Base-by-base conservation (phyloP, 2,329 filamentous ascomycete species). In the Fusarium praegraminearum region DNA sequence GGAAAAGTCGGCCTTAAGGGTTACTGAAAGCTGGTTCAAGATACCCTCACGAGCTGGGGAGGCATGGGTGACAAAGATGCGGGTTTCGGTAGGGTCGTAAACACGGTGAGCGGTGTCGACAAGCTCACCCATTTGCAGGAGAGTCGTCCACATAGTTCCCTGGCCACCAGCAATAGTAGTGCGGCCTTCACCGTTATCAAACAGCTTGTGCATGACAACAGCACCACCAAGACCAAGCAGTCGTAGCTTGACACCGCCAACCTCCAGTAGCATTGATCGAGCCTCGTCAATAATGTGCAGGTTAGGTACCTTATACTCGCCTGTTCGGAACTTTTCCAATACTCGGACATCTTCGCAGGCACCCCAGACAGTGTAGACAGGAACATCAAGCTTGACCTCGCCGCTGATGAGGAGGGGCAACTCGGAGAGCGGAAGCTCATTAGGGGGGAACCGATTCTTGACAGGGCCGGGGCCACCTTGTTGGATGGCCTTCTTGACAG, bases 181-280 rank as follows among this genome's bases (percentile, higher is more conserved):
- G 80, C 95, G 91, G 65, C 96, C 96, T 78, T 99, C 96, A 57
- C 96, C 96, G 73, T 99, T 99, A 80, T 99, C 96, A 77, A 99
- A 99, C 20, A 99, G 89, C 86, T 99, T 99, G 86, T 99, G 96
- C 94, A 99, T 99, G 64, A 99, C 96, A 7, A 99, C 95, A 9
- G 96, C 96, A 75, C 96, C 96, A 71, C 96, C 96, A 35, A 99
- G 86, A 67, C 96, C 96, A 32, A 99, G 88, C 51, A 99, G 87
- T 76, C 96, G 92, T 70, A 99, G 89, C 87, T 98, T 98, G 57
- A 99, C 93, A 60, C 96, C 96, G 59, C 95, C 96, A 65, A 98
- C 86, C 82, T 99, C 96, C 61, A 99, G 87, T 73, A 99, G 85
- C 85, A 97, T 93, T 38, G 96, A 98, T 79, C 95, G 95, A 55